Evolutionary conservation across 805 yeast species (phyloP), one percentile per base, ranked within the genome.

Genomic region (Wickerhamiella brachini): DNA sequence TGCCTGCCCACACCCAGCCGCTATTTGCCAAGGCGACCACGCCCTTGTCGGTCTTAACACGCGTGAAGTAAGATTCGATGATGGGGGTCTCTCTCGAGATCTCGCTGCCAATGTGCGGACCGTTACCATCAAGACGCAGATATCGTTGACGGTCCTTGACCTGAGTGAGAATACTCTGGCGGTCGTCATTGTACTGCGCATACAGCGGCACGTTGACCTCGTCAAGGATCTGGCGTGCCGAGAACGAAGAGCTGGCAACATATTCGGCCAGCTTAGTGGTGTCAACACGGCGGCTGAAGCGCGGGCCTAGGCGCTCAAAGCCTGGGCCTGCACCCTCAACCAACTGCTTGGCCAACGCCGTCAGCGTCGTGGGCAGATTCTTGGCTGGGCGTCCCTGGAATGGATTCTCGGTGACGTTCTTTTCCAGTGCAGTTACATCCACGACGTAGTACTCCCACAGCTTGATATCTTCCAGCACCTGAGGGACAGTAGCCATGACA

Each of bases 1-100:
- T 81, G 10, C 95, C 97, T 49, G 86, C 89, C 98, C 98, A 90
- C 51, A 93, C 87, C 97, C 97, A 90, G 46, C 98, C 98, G 62
- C 93, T 90, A 63, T 93, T 93, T 3, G 95, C 97, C 53, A 90
- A 70, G 2, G 66, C 69, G 7, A 62, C 57, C 39, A 74, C 71
- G 2, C 88, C 90, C 47, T 71, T 70, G 2, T 62, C 62, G 47
- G 65, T 75, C 2, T 58, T 63, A 57, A 89, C 78, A 53, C 88
- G 71, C 1, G 97, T 87, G 65, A 93, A 90, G 66, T 90, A 90
- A 4, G 89, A 80, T 65, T 90, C 97, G 1, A 85, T 77, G 39
- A 90, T 70, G 0, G 95, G 95, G 3, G 68, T 62, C 3, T 69
- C 59, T 3, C 67, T 65, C 13, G 78, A 75, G 47, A 86, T 72